Evolutionary conservation across 2,329 filamentous ascomycete species (phyloP), one percentile per base, ranked within the genome.

Genomic region (Passalora sequoiae): DNA sequence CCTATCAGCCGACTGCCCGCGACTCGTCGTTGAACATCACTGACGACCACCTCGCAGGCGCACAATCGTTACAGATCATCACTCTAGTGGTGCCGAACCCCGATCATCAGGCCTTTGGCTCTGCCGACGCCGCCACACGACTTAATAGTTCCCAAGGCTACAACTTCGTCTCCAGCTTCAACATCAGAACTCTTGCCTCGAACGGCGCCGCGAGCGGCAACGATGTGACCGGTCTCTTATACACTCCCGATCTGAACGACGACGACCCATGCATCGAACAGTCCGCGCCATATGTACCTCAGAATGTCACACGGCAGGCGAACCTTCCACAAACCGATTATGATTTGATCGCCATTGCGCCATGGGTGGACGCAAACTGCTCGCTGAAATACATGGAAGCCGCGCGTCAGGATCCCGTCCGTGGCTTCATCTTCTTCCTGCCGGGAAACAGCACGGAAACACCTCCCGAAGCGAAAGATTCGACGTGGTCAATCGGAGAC

Each of bases 311-410:
- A 9, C 79, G 83, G 12, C 75, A 78, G 55, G 63, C 66, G n/a
- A 75, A 92, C 57, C 76, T 96, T 12, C 73, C 75, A 0, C 75
- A 75, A 37, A 62, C 64, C 15, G 80, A 84, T 53, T 88, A 86
- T 63, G 80, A 83, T 43, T 72, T 89, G 39, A 78, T 96, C 55
- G 89, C 85, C 20, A 69, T 96, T 40, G 89, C 87, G 17, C 91
- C 91, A 20, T 97, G 91, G 89, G 80, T 88, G 56, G 84, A 76
- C 49, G 69, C 75, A 6, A 69, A 78, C 19, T 98, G 91, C 61
- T 84, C 86, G 9, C 67, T 74, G 43, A 76, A 83, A 32, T 95
- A 88, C 61, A 74, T 97, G 35, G 67, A 73, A 13, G 69, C 71
- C 9, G 76, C 75, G 2, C 73, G 77, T 15, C 75, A 77, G n/a